Evolutionary conservation across 768 basidiomycete genomes (phyloP).

Genomic region (Auriscalpium microsporum): DNA sequence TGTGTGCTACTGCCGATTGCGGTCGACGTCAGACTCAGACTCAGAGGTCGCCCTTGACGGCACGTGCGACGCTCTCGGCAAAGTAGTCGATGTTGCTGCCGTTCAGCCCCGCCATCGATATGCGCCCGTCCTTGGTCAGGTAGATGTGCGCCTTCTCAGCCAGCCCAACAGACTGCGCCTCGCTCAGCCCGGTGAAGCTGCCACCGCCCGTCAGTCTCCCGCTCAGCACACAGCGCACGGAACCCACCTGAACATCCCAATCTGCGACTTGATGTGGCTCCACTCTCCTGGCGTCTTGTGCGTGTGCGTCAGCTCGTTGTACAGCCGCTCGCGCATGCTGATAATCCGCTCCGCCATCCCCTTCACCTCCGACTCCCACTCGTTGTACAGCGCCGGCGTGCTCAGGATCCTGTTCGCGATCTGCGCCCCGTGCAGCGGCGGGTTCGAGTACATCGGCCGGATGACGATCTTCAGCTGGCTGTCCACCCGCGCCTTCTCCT

Average conservation of each 20-base stretch:
- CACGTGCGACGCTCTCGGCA: constrained; percentile 76
- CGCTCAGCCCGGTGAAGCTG: constrained; percentile 78
- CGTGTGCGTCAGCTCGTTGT: constrained; percentile 65
- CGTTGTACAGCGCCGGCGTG: constrained; percentile 60
- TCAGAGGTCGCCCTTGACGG: constrained; percentile 72
- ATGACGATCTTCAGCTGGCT: constrained; percentile 94
- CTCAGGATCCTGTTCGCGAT: constrained; percentile 81
- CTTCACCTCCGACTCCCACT: constrained; percentile 91
- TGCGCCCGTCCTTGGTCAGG: constrained; percentile 90
- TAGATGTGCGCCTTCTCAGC: constrained; percentile 88
- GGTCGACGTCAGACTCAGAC: no score
- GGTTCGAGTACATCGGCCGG: constrained; percentile 97
- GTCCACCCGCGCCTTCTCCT: constrained; percentile 80
- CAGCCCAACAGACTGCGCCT: constrained; percentile 70
- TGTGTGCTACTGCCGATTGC: not conserved
- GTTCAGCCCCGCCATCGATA: constrained; percentile 92
- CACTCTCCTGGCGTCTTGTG: constrained; percentile 90
- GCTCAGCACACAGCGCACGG: not conserved
- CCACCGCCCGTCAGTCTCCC: not conserved
- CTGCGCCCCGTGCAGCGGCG: constrained; percentile 82
- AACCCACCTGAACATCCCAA: constrained; percentile 92
- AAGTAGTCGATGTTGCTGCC: constrained; percentile 80
- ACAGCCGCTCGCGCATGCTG: constrained; percentile 81
- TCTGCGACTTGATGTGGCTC: constrained; percentile 92
- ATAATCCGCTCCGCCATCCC: constrained; percentile 95